A percentile compares a stretch with the other conserved stretches of the same genome.
These are phyloP conservation scores for Saccharum officinarum DNA, from an alignment of 176 grass and related monocot genomes.

Conservation along the genomic window DNA sequence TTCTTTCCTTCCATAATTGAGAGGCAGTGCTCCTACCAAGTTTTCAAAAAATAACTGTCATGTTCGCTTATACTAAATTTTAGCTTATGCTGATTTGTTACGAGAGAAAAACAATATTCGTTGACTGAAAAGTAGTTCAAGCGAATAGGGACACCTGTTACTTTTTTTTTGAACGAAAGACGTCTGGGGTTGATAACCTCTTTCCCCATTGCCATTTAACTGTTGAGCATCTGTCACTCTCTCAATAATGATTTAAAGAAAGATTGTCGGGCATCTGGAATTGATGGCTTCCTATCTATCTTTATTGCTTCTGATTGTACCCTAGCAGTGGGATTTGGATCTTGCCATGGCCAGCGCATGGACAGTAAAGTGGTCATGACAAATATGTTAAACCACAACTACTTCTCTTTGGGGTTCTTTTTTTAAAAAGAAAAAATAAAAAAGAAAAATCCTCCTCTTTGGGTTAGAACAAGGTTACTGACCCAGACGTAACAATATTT, in stretches of 20 bases:
- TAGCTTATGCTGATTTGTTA: too few species aligned
- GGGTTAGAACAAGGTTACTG: not conserved
- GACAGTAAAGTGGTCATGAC: not conserved
- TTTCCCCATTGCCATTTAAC: not conserved
- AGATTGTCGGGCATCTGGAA: not conserved
- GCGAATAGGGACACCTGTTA: too few species aligned
- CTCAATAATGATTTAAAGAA: conserved; percentile 8
- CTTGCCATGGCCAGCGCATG: conserved; percentile 8
- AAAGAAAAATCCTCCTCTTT: not conserved
- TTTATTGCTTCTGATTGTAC: conserved; percentile 1
- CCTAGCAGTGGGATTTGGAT: conserved; percentile 16
- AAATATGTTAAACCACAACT: not conserved
- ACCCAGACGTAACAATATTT: not conserved
- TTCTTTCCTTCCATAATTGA: too few species aligned
- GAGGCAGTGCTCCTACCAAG: too few species aligned
- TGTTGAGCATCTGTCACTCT: not conserved
- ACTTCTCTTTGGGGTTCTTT: not conserved
- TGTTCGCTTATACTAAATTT: too few species aligned
- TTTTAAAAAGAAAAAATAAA: too few species aligned
- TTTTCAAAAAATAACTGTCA: too few species aligned
- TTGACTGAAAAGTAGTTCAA: too few species aligned
- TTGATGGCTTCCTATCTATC: not conserved
- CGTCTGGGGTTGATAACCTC: not conserved
- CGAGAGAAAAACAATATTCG: too few species aligned
- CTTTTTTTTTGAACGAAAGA: not conserved